Evolutionary conservation across 2,329 filamentous ascomycete genomes (phyloP), one percentile per base, ranked within the genome.

Genomic region (Botrytis paeoniae): DNA sequence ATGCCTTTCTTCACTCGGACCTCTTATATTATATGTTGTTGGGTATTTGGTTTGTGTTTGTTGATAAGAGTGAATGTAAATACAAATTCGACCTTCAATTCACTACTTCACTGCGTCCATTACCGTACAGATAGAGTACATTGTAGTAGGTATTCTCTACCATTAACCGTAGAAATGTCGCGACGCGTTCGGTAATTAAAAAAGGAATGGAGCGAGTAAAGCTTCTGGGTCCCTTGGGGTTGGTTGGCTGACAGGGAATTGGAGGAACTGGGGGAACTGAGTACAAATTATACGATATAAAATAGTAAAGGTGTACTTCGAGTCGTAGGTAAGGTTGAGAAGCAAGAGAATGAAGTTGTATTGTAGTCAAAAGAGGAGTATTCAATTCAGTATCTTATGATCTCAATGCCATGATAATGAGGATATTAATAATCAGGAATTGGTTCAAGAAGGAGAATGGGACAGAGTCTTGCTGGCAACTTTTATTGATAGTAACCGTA

Each of bases 151-250:
- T n/a, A 18, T 22, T n/a, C n/a, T 25, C 5, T 25, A 61, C 59
- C 32, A 39, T 25, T n/a, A 14, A 37, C 59, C 59, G 32, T 64
- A 39, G 69, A 51, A 51, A 20, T 35, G 37, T 72, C 73, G 76
- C 75, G 76, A 76, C 75, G 73, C 73, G 75, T 73, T 74, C 73
- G 64, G 54, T 72, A 72, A 72, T 59, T 72, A 45, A 69, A 69
- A 18, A 60, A 45, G 59, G 48, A 57, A 41, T 10, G n/a, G n/a
- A 62, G 14, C 51, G 22, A 57, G 39, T 37, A 61, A 57, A 65
- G 69, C 41, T 18, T 59, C 29, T 18, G 20, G 37, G 37, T 18
- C 51, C n/a, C 51, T 57, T 16, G 51, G 51, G 51, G 48, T 51
- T 54, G n/a, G 14, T 18, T 54, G 65, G 41, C 32, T 63, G 54